Evolutionary conservation across 2,329 filamentous ascomycete species (phyloP), one percentile per base, ranked within the genome.

Genomic region (Acrocalymma vagum): DNA sequence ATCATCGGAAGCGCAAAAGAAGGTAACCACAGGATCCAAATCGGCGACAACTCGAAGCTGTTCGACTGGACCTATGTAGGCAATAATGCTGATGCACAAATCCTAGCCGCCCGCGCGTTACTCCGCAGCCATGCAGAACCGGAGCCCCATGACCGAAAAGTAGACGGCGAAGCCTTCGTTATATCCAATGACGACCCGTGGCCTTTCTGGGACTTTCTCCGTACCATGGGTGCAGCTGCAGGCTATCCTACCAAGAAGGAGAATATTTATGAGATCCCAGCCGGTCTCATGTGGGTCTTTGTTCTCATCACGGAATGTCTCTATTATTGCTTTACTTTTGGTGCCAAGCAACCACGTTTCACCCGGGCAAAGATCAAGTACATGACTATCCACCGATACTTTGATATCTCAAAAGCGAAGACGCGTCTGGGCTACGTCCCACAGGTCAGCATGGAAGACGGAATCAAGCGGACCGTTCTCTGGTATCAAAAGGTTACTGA

Each of bases 131-230:
- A 29, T 9, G 16, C 17, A n/a, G 10, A 32, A 3, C 33, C 44
- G n/a, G 31, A 51, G 9, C 39, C 43, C 4, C 20, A 18, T 9
- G 22, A 14, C 22, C 29, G 41, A 21, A 32, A 39, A 9, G 41
- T 55, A 10, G 42, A 55, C 15, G 49, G 51, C 23, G 46, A 54
- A 21, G 43, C 34, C 7, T 53, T 55, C 29, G 33, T 32, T 35
- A 38, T 54, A 27, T 45, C 51, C 14, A 52, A 54, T 30, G 29
- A 44, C 22, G 47, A 54, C 14, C 46, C 27, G 9, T 29, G 40
- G 18, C 37, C 40, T 9, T 55, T 55, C 33, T 54, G 47, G 43
- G 44, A 45, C 27, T 26, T 51, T 17, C 38, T 31, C 2, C 24
- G 35, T 5, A 33, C 22, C 6, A 27, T 29, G 3, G 1, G 38